phyloP scores from a whole-genome alignment of 1,284 basidiomycete genomes.

The Paramarasmius palmivorus region DNA sequence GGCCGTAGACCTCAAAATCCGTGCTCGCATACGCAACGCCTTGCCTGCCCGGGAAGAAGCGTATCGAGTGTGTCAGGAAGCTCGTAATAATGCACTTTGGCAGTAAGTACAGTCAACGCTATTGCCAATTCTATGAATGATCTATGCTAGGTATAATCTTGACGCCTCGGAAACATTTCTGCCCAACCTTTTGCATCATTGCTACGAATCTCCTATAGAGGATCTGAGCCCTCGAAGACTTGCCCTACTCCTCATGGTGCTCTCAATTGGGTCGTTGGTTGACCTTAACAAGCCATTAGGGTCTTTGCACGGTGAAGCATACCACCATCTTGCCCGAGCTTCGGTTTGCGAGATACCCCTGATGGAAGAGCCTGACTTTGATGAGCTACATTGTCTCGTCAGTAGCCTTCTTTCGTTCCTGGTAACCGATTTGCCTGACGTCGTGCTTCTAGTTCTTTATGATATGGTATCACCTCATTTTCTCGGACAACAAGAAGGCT shows the following conservation, averaged over 20 bases:
- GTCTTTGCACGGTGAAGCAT: constrained; percentile 58
- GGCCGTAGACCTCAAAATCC: constrained; percentile 54
- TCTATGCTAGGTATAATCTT: constrained; percentile 53
- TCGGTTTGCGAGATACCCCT: constrained; percentile 69
- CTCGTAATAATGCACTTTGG: constrained; percentile 65
- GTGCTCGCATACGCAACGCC: constrained; percentile 57
- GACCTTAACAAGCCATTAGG: constrained; percentile 57
- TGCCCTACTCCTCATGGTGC: constrained; percentile 64
- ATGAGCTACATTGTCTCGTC: constrained; percentile 65
- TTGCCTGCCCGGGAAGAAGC: constrained; percentile 59
- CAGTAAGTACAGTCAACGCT: constrained; percentile 47
- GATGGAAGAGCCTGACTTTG: constrained; percentile 69
- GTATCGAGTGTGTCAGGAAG: constrained; percentile 56
- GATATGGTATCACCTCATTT: constrained; percentile 70
- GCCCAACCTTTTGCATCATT: constrained; percentile 63
- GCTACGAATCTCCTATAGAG: constrained; percentile 55
- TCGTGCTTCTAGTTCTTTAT: constrained; percentile 56
- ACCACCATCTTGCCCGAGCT: constrained; percentile 66
- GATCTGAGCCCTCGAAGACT: constrained; percentile 61
- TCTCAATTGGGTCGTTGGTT: constrained; percentile 67
- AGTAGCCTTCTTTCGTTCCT: constrained; percentile 21
- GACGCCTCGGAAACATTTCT: constrained; percentile 67
- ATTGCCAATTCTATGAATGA: constrained; percentile 17
- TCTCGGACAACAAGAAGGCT: constrained; percentile 66
- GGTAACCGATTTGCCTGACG: neutral